Base-by-base conservation (phyloP, 2,329 filamentous ascomycete genomes). In the Zalaria sp. region DNA sequence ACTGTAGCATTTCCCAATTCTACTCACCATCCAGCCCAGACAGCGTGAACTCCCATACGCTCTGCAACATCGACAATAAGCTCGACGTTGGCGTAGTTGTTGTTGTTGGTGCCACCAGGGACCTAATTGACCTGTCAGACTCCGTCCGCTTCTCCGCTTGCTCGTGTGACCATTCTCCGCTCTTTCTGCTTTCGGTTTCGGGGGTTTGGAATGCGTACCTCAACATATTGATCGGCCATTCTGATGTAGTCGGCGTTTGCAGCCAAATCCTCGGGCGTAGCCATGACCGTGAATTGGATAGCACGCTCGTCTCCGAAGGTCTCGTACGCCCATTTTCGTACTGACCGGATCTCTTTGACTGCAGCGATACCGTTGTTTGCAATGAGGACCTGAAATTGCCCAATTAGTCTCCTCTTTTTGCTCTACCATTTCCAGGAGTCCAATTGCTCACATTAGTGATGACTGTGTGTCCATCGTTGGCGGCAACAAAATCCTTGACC, bases 261-360 rank as follows among this genome's bases (percentile, higher is more conserved):
- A 62, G 82, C 79, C 60, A 98, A 67, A 80, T 98, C 91, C 68
- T 98, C 91, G 39, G 91, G 91, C 34, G 91, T 98, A 54, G 91
- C 91, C 91, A 98, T 98, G 61, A 98, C 91, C 49, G 91, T 98
- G 70, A 98, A 98, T 62, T 96, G 88, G 60, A 98, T 95, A 55
- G 89, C 91, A 58, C 83, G 79, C 72, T 98, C 91, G 67, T 98
- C 88, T 68, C 91, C 89, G 61, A 98, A 98, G 5, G 85, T 93
- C 69, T 98, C 91, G 79, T 98, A 98, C 47, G 91, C 91, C 91
- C 91, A 98, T 88, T 96, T 98, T 65, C 91, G 83, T 59, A 98
- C 89, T 46, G 89, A 96, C 64, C 91, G 81, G 62, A 98, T 98
- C 68, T 98, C 91, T 69, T 98, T 98, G 65, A 98, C 91, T 60